Conservation (phyloP, 768 basidiomycete species). For the Daedaleopsis nitida region DNA sequence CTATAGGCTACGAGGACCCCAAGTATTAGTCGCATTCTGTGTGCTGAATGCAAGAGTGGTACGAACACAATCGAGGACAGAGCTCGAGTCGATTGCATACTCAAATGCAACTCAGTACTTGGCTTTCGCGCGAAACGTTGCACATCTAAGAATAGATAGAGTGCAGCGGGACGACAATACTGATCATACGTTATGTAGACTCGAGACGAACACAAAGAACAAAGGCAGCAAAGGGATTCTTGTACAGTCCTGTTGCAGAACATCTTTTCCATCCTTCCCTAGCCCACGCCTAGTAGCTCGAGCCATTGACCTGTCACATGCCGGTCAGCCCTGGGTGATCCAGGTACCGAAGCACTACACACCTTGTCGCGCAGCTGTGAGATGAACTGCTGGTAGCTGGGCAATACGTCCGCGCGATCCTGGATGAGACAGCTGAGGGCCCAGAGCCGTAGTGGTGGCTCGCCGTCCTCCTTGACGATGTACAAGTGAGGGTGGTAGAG, state of each 20-base stretch:
- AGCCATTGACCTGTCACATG: constrained; percentile 25
- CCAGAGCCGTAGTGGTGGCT: constrained; percentile 93
- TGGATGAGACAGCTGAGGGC: constrained; percentile 93
- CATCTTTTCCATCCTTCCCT: background rate
- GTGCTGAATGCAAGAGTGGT: too few relatives aligned
- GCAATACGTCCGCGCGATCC: constrained; percentile 91
- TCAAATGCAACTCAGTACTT: too few relatives aligned
- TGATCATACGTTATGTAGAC: constrained; percentile 18
- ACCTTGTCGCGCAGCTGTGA: constrained; percentile 90
- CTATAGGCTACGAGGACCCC: too few relatives aligned
- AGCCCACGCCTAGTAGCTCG: constrained; percentile 21
- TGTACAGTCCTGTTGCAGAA: constrained; percentile 12
- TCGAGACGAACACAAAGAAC: constrained; percentile 11
- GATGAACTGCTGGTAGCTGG: constrained; percentile 96
- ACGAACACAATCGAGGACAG: too few relatives aligned
- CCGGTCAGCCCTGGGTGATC: background rate
- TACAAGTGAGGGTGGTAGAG: constrained; percentile 94
- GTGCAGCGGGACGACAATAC: constrained; percentile 4
- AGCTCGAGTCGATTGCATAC: too few relatives aligned
- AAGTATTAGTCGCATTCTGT: too few relatives aligned
- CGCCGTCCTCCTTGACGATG: constrained; percentile 97
- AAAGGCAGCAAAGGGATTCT: constrained; percentile 6
- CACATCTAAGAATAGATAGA: constrained; percentile 15
- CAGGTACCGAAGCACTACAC: constrained; percentile 2
- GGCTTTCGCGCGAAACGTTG: too few relatives aligned